Evolutionary conservation across 345 rosid genomes (phyloP).

Genomic region (Crucihimalaya himalaica): DNA sequence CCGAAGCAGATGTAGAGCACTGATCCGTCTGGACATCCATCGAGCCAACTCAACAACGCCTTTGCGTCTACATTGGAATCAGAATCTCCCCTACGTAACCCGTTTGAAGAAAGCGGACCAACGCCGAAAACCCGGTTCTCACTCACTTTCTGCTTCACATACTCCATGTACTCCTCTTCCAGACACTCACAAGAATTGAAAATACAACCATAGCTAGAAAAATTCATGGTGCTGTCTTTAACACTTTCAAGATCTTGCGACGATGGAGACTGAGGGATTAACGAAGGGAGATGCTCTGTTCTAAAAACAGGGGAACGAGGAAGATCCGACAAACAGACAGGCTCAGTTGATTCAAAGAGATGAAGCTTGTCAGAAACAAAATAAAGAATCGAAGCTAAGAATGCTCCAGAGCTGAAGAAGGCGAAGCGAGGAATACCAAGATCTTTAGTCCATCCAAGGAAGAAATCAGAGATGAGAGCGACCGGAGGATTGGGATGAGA

Average conservation of each 20-base stretch:
- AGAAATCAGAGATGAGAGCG: slow-evolving; percentile 74
- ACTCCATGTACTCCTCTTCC: slow-evolving; percentile 47
- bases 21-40: slow-evolving; percentile 51
- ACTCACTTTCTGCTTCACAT: slow-evolving; percentile 42
- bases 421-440: slow-evolving; percentile 52
- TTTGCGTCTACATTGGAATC: not conserved
- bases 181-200: slow-evolving; percentile 52
- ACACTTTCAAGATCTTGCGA: slow-evolving; percentile 39
- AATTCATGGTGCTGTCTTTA: slow-evolving; percentile 39
- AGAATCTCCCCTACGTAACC: slow-evolving; percentile 18
- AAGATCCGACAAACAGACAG: slow-evolving; percentile 42
- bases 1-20: slow-evolving; percentile 72
- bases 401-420: slow-evolving; percentile 49
- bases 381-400: slow-evolving; percentile 32
- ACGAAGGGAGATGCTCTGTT: slow-evolving; percentile 48
- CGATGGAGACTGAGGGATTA: slow-evolving; percentile 20
- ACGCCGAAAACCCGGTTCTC: slow-evolving; percentile 49
- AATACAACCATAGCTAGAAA: slow-evolving; percentile 46
- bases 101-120: slow-evolving; percentile 54
- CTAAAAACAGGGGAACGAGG: slow-evolving; percentile 54
- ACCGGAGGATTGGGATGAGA: slow-evolving; percentile 59
- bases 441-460: slow-evolving; percentile 69
- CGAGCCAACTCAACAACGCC: slow-evolving; percentile 51
- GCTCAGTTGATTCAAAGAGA: slow-evolving; percentile 20
- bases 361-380: slow-evolving; percentile 35